Evolutionary conservation across 495 filamentous ascomycete species (phyloP).

Genomic region (Jackrogersella multiformis): DNA sequence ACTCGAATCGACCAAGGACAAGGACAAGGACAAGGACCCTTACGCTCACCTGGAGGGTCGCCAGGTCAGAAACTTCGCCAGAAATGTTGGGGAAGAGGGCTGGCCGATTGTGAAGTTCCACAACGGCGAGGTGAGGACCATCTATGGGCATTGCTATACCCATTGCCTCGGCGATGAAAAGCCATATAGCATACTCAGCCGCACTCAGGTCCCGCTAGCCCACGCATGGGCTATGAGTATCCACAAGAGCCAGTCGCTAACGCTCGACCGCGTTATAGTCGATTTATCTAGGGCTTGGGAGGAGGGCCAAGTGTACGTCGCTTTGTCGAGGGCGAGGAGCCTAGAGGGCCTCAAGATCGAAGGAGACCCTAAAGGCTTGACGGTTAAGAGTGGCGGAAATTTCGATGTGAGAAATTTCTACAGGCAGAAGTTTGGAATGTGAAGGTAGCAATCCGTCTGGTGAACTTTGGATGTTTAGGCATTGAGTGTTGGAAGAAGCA

Average conservation of each 20-base stretch:
- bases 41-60: constrained; percentile 55
- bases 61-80: constrained; percentile 45
- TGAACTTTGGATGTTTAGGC: background rate
- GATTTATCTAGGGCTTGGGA: constrained; percentile 87
- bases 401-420: constrained; percentile 39
- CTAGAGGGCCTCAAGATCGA: constrained; percentile 72
- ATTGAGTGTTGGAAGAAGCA: no score
- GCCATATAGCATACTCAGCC: constrained; percentile 72
- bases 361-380: constrained; percentile 41
- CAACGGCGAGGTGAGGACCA: constrained; percentile 48
- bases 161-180: constrained; percentile 55
- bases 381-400: constrained; percentile 39
- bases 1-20: constrained; percentile 53
- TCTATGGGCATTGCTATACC: constrained; percentile 59
- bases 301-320: constrained; percentile 86
- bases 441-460: background rate
- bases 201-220: constrained; percentile 83
- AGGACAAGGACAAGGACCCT: constrained; percentile 15
- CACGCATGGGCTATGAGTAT: constrained; percentile 94
- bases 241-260: constrained; percentile 95
- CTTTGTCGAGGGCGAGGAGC: constrained; percentile 78
- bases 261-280: constrained; percentile 89
- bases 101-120: constrained; percentile 84
- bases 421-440: constrained; percentile 36
- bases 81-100: constrained; percentile 36